These are phyloP conservation scores for Entomortierella beljakovae DNA, from an alignment of 192 early-diverging fungal species.

Conservation along the genomic window DNA sequence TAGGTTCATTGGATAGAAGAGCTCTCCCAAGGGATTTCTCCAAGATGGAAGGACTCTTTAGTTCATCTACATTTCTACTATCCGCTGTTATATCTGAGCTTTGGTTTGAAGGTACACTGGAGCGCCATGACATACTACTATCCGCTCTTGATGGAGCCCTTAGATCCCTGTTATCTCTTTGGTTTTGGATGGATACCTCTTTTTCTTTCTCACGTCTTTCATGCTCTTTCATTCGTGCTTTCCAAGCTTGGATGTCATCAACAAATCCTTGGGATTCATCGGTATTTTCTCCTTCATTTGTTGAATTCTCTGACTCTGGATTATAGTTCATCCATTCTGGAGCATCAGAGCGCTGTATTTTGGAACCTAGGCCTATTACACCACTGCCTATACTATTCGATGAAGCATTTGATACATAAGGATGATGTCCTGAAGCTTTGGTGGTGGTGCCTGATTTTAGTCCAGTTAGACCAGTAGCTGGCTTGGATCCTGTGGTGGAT, in stretches of 20 bases:
- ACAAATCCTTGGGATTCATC: slow-evolving; percentile 54
- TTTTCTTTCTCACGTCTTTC: slow-evolving; percentile 60
- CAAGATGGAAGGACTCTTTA: not conserved
- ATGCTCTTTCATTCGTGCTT: slow-evolving; percentile 67
- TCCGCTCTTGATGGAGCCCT: slow-evolving; percentile 58
- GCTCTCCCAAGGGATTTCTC: slow-evolving; percentile 32
- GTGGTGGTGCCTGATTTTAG: slow-evolving; percentile 19
- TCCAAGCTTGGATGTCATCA: slow-evolving; percentile 70
- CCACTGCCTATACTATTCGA: slow-evolving; percentile 20
- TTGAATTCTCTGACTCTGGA: slow-evolving; percentile 53
- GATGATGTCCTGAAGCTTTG: slow-evolving; percentile 14
- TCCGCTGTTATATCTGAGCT: not conserved
- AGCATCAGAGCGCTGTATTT: slow-evolving; percentile 48
- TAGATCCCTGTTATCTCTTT: slow-evolving; percentile 44
- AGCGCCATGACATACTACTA: slow-evolving; percentile 59
- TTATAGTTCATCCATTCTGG: slow-evolving; percentile 75
- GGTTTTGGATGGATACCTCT: slow-evolving; percentile 23
- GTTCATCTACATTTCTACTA: slow-evolving; percentile 22
- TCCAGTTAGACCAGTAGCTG: slow-evolving; percentile 3
- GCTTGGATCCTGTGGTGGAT: slow-evolving; percentile 13
- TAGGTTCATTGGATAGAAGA: slow-evolving; percentile 37
- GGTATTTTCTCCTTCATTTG: slow-evolving; percentile 33
- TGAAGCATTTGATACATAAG: slow-evolving; percentile 3
- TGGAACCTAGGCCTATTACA: slow-evolving; percentile 7
- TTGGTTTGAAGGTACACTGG: not conserved